Percentiles rank a stretch among this genome's conserved stretches.
Conservation (phyloP, 2,329 filamentous ascomycete species). For the Drechslerella stenobrocha region DNA sequence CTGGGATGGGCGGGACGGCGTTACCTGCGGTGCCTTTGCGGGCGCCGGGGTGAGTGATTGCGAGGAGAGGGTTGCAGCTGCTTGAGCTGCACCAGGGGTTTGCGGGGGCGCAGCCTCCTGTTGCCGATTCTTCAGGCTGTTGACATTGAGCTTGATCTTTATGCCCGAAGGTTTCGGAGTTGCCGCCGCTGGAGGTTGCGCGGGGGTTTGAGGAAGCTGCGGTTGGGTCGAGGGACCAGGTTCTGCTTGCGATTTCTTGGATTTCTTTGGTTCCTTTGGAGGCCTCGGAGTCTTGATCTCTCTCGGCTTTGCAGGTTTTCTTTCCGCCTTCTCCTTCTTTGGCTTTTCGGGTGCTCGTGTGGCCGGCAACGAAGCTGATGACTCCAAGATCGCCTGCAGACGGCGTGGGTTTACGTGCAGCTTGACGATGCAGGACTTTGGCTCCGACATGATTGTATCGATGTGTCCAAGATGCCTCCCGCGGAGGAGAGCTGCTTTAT, state of each 20-base stretch:
- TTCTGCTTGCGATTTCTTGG: constrained; percentile 22
- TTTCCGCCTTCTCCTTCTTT: constrained; percentile 36
- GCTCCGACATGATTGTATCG: constrained; percentile 15
- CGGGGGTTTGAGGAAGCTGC: constrained; percentile 7
- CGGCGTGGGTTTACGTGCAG: constrained; percentile 7
- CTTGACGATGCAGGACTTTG: constrained; percentile 19
- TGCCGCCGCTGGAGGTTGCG: constrained; percentile 3
- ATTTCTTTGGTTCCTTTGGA: constrained; percentile 22
- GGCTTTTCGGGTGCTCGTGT: constrained; percentile 12
- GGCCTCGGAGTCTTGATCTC: constrained; percentile 5
- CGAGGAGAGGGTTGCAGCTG: constrained; percentile 14
- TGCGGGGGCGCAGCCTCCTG: constrained; percentile 6
- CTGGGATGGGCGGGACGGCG: constrained; percentile 23
- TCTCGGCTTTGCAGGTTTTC: constrained; percentile 15
- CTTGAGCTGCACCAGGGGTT: constrained; percentile 19
- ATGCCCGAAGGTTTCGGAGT: constrained; percentile 32
- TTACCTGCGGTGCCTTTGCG: constrained; percentile 8
- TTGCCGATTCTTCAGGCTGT: constrained; percentile 29
- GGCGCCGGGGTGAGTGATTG: constrained; percentile 32
- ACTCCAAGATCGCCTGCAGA: constrained; percentile 5
- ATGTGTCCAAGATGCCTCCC: neutral
- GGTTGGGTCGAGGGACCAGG: neutral
- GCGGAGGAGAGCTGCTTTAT: neutral
- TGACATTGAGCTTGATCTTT: constrained; percentile 45
- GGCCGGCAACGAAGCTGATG: neutral